Percentiles rank a stretch among this genome's conserved stretches.
These are phyloP conservation scores for Plasmopara muralis DNA, from an alignment of 352 stramenopile species.

Conservation along the genomic window DNA sequence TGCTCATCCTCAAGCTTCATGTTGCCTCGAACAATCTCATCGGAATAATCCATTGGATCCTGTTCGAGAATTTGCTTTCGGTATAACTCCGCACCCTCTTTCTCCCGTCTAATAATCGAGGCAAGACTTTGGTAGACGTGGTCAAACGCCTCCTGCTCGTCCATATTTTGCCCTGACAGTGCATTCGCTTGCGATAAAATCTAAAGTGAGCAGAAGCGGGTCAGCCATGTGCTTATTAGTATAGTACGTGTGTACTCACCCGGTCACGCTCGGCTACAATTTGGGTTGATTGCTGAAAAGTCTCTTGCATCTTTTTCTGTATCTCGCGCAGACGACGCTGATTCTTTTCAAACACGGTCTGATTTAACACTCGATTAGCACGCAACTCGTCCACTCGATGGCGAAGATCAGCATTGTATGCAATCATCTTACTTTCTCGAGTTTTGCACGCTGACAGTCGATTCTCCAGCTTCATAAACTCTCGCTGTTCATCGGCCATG, in stretches of 20 bases:
- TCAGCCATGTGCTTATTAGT: not conserved
- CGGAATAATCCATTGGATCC: slow-evolving; percentile 52
- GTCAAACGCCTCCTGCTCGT: slow-evolving; percentile 73
- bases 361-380: slow-evolving; percentile 53
- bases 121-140: slow-evolving; percentile 65
- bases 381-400: slow-evolving; percentile 55
- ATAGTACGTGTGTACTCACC: slow-evolving; percentile 15
- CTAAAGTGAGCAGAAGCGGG: slow-evolving; percentile 10
- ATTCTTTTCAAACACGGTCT: slow-evolving; percentile 77
- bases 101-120: slow-evolving; percentile 63
- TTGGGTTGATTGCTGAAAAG: slow-evolving; percentile 56
- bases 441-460: slow-evolving; percentile 60
- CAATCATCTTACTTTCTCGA: slow-evolving; percentile 69
- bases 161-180: slow-evolving; percentile 59
- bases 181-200: slow-evolving; percentile 62
- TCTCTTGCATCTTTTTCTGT: slow-evolving; percentile 72
- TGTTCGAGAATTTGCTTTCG: slow-evolving; percentile 73
- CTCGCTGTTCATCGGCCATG: slow-evolving; percentile 67
- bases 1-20: slow-evolving; percentile 74
- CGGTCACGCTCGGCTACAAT: slow-evolving; percentile 68
- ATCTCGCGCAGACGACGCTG: slow-evolving; percentile 67
- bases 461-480: slow-evolving; percentile 78
- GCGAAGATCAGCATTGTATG: slow-evolving; percentile 47
- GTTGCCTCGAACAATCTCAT: slow-evolving; percentile 69
- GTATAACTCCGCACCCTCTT: slow-evolving; percentile 69